Percentiles rank a stretch among this genome's conserved stretches.
phyloP scores from a whole-genome alignment of 371 early-diverging fungal species.

The Actinomortierella ambigua region DNA sequence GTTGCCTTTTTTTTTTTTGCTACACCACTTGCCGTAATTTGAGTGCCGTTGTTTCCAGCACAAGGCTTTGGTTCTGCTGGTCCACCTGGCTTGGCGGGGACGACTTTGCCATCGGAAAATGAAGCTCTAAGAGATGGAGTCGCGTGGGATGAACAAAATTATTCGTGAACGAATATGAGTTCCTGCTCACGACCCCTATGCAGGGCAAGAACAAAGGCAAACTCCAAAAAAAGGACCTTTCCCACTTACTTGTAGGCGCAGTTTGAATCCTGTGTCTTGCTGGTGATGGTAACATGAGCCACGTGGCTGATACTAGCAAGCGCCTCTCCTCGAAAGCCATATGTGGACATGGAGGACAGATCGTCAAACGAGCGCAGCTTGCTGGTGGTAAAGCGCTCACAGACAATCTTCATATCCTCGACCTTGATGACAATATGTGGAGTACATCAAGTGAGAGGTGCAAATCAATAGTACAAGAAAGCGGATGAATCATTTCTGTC shows the following conservation, averaged over 20 bases:
- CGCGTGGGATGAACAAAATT: too few species aligned
- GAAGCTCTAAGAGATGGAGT: slow-evolving; percentile 63
- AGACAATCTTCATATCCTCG: slow-evolving; percentile 85
- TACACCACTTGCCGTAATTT: slow-evolving; percentile 69
- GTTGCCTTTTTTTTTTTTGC: neutral
- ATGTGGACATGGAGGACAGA: slow-evolving; percentile 83
- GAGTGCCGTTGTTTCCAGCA: slow-evolving; percentile 94
- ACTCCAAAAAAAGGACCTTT: too few species aligned
- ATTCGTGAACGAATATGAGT: neutral
- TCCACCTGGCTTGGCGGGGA: slow-evolving; percentile 72
- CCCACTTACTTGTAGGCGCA: slow-evolving; percentile 87
- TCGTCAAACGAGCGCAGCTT: slow-evolving; percentile 92
- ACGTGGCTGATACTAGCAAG: slow-evolving; percentile 96
- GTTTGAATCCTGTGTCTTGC: slow-evolving; percentile 77
- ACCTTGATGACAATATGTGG: slow-evolving; percentile 37
- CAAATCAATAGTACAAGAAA: too few species aligned
- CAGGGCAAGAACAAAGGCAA: neutral
- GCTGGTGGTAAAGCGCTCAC: slow-evolving; percentile 96
- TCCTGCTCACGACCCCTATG: neutral
- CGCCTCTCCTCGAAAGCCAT: slow-evolving; percentile 99
- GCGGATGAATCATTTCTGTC: too few species aligned
- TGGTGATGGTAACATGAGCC: slow-evolving; percentile 89
- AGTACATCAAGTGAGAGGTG: too few species aligned
- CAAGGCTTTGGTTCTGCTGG: slow-evolving; percentile 83
- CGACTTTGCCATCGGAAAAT: slow-evolving; percentile 85